Base-by-base conservation (phyloP, 768 basidiomycete genomes). In the Tylopilus rubrobrunneus region DNA sequence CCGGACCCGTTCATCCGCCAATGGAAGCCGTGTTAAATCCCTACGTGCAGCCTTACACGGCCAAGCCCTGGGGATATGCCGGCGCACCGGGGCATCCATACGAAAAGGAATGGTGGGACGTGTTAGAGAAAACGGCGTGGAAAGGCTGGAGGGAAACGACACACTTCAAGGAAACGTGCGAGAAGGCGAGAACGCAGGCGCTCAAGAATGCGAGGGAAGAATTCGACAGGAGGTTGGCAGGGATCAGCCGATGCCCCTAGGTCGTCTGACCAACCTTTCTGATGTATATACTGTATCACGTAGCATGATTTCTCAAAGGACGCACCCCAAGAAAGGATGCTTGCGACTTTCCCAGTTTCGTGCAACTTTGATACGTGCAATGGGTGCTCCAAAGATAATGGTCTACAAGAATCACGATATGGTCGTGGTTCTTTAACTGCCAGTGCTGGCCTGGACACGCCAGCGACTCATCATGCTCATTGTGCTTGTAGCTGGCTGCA, bases 11-110 rank as follows among this genome's bases (percentile, higher is more conserved):
- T 28, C 70, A 81, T 62, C 81, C 81, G 1, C 56, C 62, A 5
- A 43, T 81, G 55, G 72, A 66, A 7, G 67, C 71, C 5, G 74
- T 81, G 11, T 61, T 82, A 56, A 81, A 81, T 60, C 76, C 76
- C 1, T 77, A 71, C 51, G 72, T 80, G n/a, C 80, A 78, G 57
- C 82, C 79, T 4, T 78, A 68, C 54, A 77, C 76, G 1, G 71
- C 79, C 8, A 84, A 83, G 56, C 81, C 80, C 1, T 82, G 83
- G 81, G 80, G 80, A 3, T 82, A 82, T 53, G 70, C 76, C 1
- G 77, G 79, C 12, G 68, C 78, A 1, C 81, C 78, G 11, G 76
- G 75, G 10, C 76, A 83, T 56, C 81, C 83, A 0, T 81, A 72
- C 58, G 61, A 63, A 19, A 57, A 55, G 8, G 76, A 75, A 37